Base-by-base conservation (phyloP, 2,329 filamentous ascomycete species). In the Fusarium sp. region DNA sequence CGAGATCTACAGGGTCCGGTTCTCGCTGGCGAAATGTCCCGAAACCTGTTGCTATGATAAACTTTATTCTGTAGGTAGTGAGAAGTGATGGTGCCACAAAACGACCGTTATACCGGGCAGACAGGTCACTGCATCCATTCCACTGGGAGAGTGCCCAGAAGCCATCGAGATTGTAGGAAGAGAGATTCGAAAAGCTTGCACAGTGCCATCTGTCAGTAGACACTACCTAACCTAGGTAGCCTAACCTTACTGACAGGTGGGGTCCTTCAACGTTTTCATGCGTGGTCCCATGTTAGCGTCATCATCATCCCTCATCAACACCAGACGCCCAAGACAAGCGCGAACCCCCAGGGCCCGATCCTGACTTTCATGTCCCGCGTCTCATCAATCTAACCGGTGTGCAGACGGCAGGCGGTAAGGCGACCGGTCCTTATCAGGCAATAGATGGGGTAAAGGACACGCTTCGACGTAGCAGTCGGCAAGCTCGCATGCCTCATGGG, bases 271-370 rank as follows among this genome's bases (percentile, higher is more conserved):
- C 48, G 41, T 47, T 57, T 42, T 52, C 50, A 68, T 67, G 65
- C 53, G 50, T 71, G 67, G 69, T 59, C 67, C 54, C 65, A 71
- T 71, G 44, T 56, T 52, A 41, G 56, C 69, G 69, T 71, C 69
- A 71, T 68, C 69, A 64, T 61, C 63, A 60, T 61, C 58, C 55
- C 47, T 62, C 61, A 58, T 62, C 61, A 58, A 56, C 64, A 48
- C 63, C 63, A 64, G 63, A 66, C 64, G 49, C 40, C 59, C 49
- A 56, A 64, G 48, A 49, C 50, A 53, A 47, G 15, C 45, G 50
- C 44, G 39, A 47, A 24, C 41, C 46, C 58, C 46, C 26, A 31
- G 53, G 25, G 25, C 34, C 41, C 22, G 13, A 15, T 28, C 28
- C n/a, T 15, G 19, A 26, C 28, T 29, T 31, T 31, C 29, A 46